Conservation (phyloP, 495 filamentous ascomycete species). For the Viridothelium virens region DNA sequence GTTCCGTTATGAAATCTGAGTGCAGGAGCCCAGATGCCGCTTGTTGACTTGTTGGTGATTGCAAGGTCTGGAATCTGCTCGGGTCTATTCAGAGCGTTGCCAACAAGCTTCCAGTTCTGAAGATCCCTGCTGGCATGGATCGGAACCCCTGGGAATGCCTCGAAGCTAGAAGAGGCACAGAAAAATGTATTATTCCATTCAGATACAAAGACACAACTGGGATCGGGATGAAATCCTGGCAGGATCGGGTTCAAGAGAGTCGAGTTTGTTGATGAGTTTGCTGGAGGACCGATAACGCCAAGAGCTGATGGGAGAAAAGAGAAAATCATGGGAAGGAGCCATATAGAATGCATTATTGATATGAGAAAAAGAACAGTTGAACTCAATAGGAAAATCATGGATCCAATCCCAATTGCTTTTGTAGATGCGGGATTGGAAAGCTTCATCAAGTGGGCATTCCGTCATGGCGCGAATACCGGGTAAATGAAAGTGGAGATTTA, state of each 20-base stretch:
- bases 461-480: neutral
- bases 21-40: constrained; percentile 30
- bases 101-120: constrained; percentile 46
- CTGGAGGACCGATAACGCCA: neutral
- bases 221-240: constrained; percentile 50
- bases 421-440: neutral
- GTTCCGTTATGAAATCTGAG: constrained; percentile 25
- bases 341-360: neutral
- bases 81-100: constrained; percentile 25
- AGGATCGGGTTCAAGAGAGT: constrained; percentile 43
- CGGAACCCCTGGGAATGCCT: constrained; percentile 47
- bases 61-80: constrained; percentile 22
- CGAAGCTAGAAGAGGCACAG: constrained; percentile 48
- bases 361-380: neutral
- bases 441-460: neutral
- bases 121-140: constrained; percentile 48
- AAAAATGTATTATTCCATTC: constrained; percentile 46
- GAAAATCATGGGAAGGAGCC: neutral
- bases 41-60: constrained; percentile 21
- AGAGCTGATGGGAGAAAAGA: neutral
- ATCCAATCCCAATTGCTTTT: neutral
- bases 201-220: constrained; percentile 45
- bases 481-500: constrained; percentile 9
- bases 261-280: constrained; percentile 4
- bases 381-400: neutral